Conservation (phyloP, 805 yeast genomes). For the Torulaspora indica region DNA sequence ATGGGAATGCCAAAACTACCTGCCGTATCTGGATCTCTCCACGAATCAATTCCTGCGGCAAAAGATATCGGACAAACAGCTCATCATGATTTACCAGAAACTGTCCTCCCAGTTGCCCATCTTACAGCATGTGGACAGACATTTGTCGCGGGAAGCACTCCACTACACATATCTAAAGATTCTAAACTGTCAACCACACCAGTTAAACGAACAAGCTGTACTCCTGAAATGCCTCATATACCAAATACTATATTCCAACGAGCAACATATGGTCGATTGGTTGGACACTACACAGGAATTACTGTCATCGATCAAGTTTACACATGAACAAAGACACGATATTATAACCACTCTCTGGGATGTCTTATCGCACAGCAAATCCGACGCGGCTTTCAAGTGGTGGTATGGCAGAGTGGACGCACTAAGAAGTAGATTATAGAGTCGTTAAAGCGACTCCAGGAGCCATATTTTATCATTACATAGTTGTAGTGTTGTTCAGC, state of each 20-base stretch:
- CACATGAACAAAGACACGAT: constrained; percentile 5
- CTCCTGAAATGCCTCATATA: constrained; percentile 24
- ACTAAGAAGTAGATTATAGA: constrained; percentile 3
- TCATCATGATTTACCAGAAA: constrained; percentile 17
- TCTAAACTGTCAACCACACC: constrained; percentile 11
- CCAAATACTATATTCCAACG: constrained; percentile 20
- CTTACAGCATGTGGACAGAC: constrained; percentile 12
- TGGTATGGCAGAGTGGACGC: constrained; percentile 25
- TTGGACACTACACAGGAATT: constrained; percentile 26
- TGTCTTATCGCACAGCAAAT: constrained; percentile 16
- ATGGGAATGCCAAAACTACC: constrained; percentile 21
- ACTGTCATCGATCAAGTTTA: constrained; percentile 7
- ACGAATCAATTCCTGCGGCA: constrained; percentile 15
- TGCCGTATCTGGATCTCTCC: constrained; percentile 16
- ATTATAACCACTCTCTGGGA: constrained; percentile 23
- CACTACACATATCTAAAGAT: constrained; percentile 23
- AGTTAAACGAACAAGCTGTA: constrained; percentile 11
- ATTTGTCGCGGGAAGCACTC: constrained; percentile 20
- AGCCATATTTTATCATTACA: neutral
- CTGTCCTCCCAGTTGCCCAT: constrained; percentile 15
- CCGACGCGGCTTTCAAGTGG: constrained; percentile 27
- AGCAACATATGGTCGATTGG: constrained; percentile 22
- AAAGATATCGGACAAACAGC: constrained; percentile 20
- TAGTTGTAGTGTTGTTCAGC: neutral
- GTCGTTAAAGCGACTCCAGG: neutral